Conservation (phyloP, 495 filamentous ascomycete species). For the Podospora didyma region DNA sequence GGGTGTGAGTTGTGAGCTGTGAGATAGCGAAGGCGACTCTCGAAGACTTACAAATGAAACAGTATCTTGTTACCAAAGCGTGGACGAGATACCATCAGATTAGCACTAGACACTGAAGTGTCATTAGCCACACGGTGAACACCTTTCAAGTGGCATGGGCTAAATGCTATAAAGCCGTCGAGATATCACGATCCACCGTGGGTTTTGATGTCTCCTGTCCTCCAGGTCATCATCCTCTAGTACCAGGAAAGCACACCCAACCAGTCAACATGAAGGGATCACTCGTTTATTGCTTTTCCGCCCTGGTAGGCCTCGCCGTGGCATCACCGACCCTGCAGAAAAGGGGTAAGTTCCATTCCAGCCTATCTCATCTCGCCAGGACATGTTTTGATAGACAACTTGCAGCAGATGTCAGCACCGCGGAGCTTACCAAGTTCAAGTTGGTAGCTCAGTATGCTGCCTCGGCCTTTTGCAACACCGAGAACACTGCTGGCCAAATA, state of each 20-base stretch:
- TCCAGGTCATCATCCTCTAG: no score
- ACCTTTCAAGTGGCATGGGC: no score
- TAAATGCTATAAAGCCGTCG: not conserved
- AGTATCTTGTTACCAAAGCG: no score
- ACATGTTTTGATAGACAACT: not conserved
- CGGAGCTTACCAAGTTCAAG: constrained; percentile 47
- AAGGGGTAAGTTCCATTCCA: constrained; percentile 9
- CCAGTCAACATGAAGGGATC: constrained; percentile 16
- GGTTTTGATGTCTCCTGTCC: not conserved
- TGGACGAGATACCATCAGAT: no score
- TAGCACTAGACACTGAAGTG: no score
- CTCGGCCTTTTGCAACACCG: constrained; percentile 62
- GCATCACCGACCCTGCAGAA: constrained; percentile 11
- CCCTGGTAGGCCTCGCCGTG: constrained; percentile 11
- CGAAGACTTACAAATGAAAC: no score
- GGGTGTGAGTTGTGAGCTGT: no score
- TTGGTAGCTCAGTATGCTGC: constrained; percentile 68
- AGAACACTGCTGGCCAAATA: constrained; percentile 43
- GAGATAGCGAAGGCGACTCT: no score
- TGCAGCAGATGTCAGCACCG: constrained; percentile 22
- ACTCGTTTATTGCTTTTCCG: constrained; percentile 11
- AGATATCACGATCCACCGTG: not conserved
- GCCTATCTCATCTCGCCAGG: not conserved
- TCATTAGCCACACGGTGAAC: no score
- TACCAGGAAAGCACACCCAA: no score